Percentiles rank a stretch among this genome's conserved stretches.
Evolutionary conservation across 2,329 filamentous ascomycete species (phyloP).

Genomic region (Aureobasidium namibiae): DNA sequence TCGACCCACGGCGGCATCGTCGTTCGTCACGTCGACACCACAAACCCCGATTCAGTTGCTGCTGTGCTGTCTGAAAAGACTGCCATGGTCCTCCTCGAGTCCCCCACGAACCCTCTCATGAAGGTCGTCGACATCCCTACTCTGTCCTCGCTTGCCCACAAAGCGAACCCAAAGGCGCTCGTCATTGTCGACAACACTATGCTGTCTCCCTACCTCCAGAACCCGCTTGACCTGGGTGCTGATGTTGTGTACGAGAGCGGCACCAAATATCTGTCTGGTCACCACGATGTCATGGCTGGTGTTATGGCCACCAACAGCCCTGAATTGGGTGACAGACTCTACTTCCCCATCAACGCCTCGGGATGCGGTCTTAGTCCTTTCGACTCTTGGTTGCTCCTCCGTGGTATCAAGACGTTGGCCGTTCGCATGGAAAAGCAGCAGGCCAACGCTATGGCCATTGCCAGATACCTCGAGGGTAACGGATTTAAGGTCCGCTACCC

Average conservation of each 20-base stretch:
- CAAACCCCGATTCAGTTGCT: constrained; percentile 61
- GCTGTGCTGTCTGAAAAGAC: constrained; percentile 69
- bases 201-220: constrained; percentile 90
- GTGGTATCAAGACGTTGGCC: constrained; percentile 90
- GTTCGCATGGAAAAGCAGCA: constrained; percentile 99
- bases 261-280: constrained; percentile 94
- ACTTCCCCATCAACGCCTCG: constrained; percentile 94
- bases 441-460: constrained; percentile 80
- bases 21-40: constrained; percentile 95
- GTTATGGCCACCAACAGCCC: constrained; percentile 86
- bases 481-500: constrained; percentile 96
- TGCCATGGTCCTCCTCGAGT: constrained; percentile 90
- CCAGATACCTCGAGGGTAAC: constrained; percentile 79
- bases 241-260: constrained; percentile 97
- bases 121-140: constrained; percentile 89
- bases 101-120: constrained; percentile 94
- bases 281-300: constrained; percentile 98
- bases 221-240: constrained; percentile 87
- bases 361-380: constrained; percentile 92
- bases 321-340: constrained; percentile 76
- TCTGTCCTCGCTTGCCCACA: constrained; percentile 70
- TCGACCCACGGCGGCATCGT: constrained; percentile 82
- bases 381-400: constrained; percentile 90
- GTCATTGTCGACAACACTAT: constrained; percentile 98
- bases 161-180: constrained; percentile 66